These are phyloP conservation scores for Fusarium neocosmosporiellum DNA, from an alignment of 2,329 filamentous ascomycete genomes.

Conservation along the genomic window DNA sequence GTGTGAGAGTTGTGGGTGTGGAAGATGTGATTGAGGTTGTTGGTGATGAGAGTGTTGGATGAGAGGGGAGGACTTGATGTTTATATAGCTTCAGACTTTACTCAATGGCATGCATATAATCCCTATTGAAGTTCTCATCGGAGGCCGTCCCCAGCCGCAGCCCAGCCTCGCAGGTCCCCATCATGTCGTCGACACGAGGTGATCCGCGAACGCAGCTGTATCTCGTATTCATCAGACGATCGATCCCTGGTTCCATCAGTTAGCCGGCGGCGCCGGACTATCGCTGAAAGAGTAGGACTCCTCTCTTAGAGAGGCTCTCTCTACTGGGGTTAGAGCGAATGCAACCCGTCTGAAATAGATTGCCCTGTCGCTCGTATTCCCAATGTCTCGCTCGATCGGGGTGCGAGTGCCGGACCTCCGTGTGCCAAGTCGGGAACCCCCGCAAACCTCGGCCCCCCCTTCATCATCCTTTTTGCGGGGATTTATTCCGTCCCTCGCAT, in stretches of 20 bases:
- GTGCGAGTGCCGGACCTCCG: neutral
- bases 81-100: slow-evolving; percentile 26
- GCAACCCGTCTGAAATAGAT: neutral
- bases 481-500: slow-evolving; percentile 3
- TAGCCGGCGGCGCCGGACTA: slow-evolving; percentile 9
- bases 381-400: slow-evolving; percentile 11
- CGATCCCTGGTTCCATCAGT: slow-evolving; percentile 1
- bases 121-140: neutral
- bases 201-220: slow-evolving; percentile 34
- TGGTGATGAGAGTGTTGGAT: slow-evolving; percentile 6
- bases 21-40: slow-evolving; percentile 15
- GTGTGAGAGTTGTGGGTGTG: slow-evolving; percentile 10
- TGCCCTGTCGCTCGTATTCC: slow-evolving; percentile 17
- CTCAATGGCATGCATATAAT: neutral
- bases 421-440: slow-evolving; percentile 19
- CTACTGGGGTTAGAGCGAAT: no score
- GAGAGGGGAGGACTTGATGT: slow-evolving; percentile 5
- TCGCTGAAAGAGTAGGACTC: neutral
- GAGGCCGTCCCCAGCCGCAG: slow-evolving; percentile 7
- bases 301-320: neutral
- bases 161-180: neutral
- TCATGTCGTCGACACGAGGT: slow-evolving; percentile 30
- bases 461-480: neutral
- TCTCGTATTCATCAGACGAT: slow-evolving; percentile 44
- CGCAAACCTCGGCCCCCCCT: slow-evolving; percentile 13